These are phyloP conservation scores for Trypanosoma lewisi DNA, from an alignment of 208 protist species.

Conservation along the genomic window DNA sequence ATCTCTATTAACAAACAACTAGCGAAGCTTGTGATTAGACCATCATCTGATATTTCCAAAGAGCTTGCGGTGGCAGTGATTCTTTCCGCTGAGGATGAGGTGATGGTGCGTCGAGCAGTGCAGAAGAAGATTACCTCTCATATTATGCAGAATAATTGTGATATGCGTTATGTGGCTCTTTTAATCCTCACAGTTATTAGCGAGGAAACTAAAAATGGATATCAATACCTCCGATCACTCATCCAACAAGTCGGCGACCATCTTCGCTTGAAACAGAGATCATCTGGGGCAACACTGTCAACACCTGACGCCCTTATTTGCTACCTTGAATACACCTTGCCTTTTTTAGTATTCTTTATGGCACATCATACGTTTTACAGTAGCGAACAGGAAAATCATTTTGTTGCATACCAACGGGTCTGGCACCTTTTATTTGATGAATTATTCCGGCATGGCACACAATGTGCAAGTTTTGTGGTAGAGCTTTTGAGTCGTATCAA, in stretches of 20 bases:
- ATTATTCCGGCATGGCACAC: constrained; percentile 62
- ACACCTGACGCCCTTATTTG: constrained; percentile 48
- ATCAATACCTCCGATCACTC: constrained; percentile 40
- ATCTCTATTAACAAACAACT: constrained; percentile 58
- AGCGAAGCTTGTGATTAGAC: constrained; percentile 45
- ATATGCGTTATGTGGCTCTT: constrained; percentile 71
- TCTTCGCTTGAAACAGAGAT: constrained; percentile 36
- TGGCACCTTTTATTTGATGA: constrained; percentile 82
- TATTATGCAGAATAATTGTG: constrained; percentile 30
- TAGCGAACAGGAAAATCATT: constrained; percentile 43
- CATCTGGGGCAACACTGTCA: constrained; percentile 36
- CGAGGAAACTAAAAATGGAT: constrained; percentile 55
- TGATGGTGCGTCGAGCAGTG: constrained; percentile 44
- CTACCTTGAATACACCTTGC: constrained; percentile 80
- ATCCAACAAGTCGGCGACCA: constrained; percentile 50
- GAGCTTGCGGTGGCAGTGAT: constrained; percentile 66
- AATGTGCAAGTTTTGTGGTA: constrained; percentile 65
- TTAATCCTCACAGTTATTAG: constrained; percentile 70
- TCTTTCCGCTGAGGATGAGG: constrained; percentile 63
- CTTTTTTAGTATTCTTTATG: constrained; percentile 79
- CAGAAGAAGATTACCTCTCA: constrained; percentile 51
- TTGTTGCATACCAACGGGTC: constrained; percentile 73
- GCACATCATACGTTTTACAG: constrained; percentile 74
- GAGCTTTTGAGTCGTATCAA: constrained; percentile 79
- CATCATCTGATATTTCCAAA: constrained; percentile 42